Evolutionary conservation across 2,329 filamentous ascomycete genomes (phyloP).

Genomic region (Xylaria sp.): DNA sequence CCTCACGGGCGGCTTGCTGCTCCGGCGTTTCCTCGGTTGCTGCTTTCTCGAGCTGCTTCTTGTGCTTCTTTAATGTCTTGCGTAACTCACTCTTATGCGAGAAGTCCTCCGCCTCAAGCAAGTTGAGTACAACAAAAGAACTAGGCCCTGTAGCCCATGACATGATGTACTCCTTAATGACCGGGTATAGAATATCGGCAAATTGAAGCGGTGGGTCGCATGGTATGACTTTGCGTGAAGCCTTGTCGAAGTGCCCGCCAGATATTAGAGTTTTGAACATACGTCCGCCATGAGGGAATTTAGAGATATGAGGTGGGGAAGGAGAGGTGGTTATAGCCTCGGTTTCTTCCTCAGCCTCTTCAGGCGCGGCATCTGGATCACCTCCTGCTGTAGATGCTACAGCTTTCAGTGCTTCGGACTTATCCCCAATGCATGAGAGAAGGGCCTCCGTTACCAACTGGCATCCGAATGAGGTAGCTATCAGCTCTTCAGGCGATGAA

Average conservation of each 20-base stretch:
- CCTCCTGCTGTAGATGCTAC: slow-evolving; percentile 72
- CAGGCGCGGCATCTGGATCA: slow-evolving; percentile 55
- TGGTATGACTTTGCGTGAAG: slow-evolving; percentile 74
- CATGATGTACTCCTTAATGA: slow-evolving; percentile 79
- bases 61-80: slow-evolving; percentile 77
- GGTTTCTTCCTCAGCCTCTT: slow-evolving; percentile 50
- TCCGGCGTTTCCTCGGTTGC: slow-evolving; percentile 68
- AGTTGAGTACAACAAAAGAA: slow-evolving; percentile 84
- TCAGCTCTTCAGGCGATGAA: slow-evolving; percentile 73
- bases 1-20: slow-evolving; percentile 64
- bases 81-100: slow-evolving; percentile 73
- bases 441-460: slow-evolving; percentile 88
- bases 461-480: slow-evolving; percentile 82
- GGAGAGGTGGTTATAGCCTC: slow-evolving; percentile 46
- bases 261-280: slow-evolving; percentile 93
- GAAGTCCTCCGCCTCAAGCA: slow-evolving; percentile 82
- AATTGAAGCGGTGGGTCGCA: slow-evolving; percentile 84
- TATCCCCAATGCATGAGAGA: slow-evolving; percentile 79
- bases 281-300: slow-evolving; percentile 74
- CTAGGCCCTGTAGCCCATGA: slow-evolving; percentile 88
- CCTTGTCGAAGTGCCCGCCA: slow-evolving; percentile 85
- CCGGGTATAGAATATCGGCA: slow-evolving; percentile 80
- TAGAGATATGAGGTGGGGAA: slow-evolving; percentile 66
- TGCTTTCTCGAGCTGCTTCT: slow-evolving; percentile 75
- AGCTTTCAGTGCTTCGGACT: slow-evolving; percentile 77